Conservation (phyloP, 2,329 filamentous ascomycete species). For the Passalora sequoiae region DNA sequence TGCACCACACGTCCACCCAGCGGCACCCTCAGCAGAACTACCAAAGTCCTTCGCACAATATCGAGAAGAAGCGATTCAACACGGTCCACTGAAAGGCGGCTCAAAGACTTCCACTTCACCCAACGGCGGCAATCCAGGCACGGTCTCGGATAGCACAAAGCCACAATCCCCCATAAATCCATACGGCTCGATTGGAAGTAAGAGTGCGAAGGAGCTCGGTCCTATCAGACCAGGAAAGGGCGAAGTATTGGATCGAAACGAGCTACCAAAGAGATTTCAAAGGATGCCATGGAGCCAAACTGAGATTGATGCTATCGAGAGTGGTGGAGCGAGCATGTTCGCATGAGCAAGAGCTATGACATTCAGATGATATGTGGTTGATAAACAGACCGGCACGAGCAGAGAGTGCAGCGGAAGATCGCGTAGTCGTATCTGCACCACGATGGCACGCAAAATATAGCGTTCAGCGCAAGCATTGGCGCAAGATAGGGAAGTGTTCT, state of each 20-base stretch:
- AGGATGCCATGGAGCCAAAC: conserved; percentile 65
- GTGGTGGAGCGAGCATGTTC: conserved; percentile 67
- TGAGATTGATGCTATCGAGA: conserved; percentile 95
- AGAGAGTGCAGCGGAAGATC: too few relatives aligned
- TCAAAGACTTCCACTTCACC: conserved; percentile 11
- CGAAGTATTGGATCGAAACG: conserved; percentile 79
- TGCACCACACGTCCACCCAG: conserved; percentile 67
- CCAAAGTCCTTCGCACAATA: conserved; percentile 69
- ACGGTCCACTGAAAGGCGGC: conserved; percentile 58
- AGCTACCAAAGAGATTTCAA: conserved; percentile 80
- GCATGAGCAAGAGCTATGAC: too few relatives aligned
- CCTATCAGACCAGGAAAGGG: conserved; percentile 65
- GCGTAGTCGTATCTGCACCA: too few relatives aligned
- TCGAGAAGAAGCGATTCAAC: conserved; percentile 71
- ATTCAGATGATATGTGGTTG: too few relatives aligned
- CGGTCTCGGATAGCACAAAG: neutral
- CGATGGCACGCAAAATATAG: too few relatives aligned
- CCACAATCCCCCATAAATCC: conserved; percentile 16
- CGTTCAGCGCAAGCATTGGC: too few relatives aligned
- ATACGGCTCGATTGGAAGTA: conserved; percentile 51
- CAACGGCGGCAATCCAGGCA: conserved; percentile 12
- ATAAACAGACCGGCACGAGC: too few relatives aligned
- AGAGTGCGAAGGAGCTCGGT: conserved; percentile 65
- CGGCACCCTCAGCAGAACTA: conserved; percentile 60
- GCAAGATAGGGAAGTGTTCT: too few relatives aligned